Base-by-base conservation (phyloP, 805 yeast genomes). In the Kluyveromyces wickerhamii region DNA sequence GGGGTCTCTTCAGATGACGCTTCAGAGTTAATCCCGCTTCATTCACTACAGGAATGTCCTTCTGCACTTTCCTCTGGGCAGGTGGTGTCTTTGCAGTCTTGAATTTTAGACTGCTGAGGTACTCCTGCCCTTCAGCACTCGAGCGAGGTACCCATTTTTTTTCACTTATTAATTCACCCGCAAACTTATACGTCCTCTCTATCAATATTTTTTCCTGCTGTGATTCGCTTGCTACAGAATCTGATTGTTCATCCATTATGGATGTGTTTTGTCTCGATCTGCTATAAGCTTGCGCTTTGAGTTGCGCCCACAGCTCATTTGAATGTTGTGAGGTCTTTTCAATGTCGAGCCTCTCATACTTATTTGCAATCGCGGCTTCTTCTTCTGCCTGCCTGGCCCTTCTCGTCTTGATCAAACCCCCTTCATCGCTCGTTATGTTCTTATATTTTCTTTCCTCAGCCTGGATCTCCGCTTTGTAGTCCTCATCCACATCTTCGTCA, bases 111-210 rank as follows among this genome's bases (percentile, higher is more conserved):
- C 80, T 74, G 40, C 71, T 73, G 27, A 84, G 55, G 49, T 79
- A 86, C 13, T 88, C 95, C 44, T 74, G 75, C 0, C 94, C 97
- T 54, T 86, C 96, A 10, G 92, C 92, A 7, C 95, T 81, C 29
- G 74, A 67, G 6, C 70, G 71, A 30, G 75, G 80, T 1, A 92
- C 96, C 58, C 69, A 65, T 57, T 84, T 86, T 39, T 79, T 78
- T 49, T 88, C 95, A 0, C 80, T 73, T 2, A 81, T 67, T 2
- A 76, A 65, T 47, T 82, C 82, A 5, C 96, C 96, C 0, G 98
- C 97, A 67, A 86, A 89, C 38, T 83, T 81, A 53, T 84, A 89
- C 2, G 78, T 73, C 42, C 92, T 69, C 40, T 73, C 77, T 37
- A 89, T 87, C 46, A 75, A 73, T 37, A 89, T 71, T 51, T 69